phyloP scores from a whole-genome alignment of 495 filamentous ascomycete genomes.

The Penicillium lagena region DNA sequence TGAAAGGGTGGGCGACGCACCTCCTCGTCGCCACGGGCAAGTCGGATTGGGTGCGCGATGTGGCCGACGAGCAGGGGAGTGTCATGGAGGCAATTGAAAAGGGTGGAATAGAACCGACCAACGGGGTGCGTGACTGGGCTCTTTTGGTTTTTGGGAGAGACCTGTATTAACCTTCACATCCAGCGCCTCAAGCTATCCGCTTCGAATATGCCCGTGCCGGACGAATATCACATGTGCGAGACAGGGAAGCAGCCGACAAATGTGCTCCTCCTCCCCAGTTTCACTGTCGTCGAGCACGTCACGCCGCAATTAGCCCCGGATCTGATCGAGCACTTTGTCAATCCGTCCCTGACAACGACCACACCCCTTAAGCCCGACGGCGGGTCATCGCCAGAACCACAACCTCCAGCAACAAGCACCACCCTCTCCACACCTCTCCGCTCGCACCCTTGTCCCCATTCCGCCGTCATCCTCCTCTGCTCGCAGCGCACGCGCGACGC shows the following conservation, averaged over 20 bases:
- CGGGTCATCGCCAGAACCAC: neutral
- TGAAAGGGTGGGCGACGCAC: conserved; percentile 87
- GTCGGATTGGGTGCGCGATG: conserved; percentile 87
- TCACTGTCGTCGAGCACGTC: conserved; percentile 80
- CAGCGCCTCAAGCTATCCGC: conserved; percentile 88
- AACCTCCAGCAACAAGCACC: conserved; percentile 11
- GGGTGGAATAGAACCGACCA: conserved; percentile 53
- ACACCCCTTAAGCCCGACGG: conserved; percentile 49
- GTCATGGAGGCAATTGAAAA: conserved; percentile 88
- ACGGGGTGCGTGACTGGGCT: conserved; percentile 54
- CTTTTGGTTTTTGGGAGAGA: too few species aligned
- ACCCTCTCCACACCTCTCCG: conserved; percentile 46
- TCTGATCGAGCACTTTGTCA: conserved; percentile 67
- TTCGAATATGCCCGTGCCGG: conserved; percentile 81
- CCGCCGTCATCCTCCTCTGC: conserved; percentile 84
- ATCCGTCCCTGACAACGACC: conserved; percentile 65
- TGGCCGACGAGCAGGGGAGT: conserved; percentile 85
- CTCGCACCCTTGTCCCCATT: conserved; percentile 69
- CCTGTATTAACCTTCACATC: neutral
- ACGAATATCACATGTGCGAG: conserved; percentile 47
- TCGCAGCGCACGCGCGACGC: conserved; percentile 90
- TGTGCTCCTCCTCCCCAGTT: conserved; percentile 81
- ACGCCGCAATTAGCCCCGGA: conserved; percentile 66
- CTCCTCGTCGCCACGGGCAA: conserved; percentile 90
- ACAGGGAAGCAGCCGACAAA: conserved; percentile 65